Evolutionary conservation across 345 rosid genomes (phyloP).

Genomic region (rapeseed (Brassica napus)): DNA sequence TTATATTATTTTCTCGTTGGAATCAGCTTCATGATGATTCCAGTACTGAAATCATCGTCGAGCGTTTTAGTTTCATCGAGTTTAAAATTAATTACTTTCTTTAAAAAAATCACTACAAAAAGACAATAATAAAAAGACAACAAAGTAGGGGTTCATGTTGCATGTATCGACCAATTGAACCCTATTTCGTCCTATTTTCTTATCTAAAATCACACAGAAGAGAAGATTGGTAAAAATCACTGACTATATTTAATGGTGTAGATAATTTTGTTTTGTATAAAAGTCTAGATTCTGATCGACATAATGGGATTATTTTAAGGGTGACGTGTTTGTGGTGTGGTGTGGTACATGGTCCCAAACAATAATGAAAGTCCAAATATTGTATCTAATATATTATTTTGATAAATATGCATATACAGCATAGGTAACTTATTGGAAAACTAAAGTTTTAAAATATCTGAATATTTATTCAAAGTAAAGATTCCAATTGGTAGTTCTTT

Average conservation of each 20-base stretch:
- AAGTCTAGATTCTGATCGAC: conserved; percentile 22
- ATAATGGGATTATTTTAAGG: conserved; percentile 9
- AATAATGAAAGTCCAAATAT: conserved; percentile 9
- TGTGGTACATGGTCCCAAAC: conserved; percentile 17
- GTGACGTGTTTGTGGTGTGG: conserved; percentile 30
- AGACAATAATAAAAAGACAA: neutral
- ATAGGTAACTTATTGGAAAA: neutral
- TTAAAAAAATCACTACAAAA: neutral
- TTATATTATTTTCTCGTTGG: neutral
- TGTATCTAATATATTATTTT: neutral
- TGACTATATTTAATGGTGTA: neutral
- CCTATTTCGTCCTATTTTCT: conserved; percentile 9
- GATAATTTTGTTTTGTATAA: neutral
- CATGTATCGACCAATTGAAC: conserved; percentile 3
- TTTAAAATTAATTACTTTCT: neutral
- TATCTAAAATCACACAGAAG: neutral
- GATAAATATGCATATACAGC: neutral
- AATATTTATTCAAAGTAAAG: conserved; percentile 11
- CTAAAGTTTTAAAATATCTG: neutral
- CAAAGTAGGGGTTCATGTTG: neutral
- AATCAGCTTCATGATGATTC: neutral
- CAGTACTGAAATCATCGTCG: conserved; percentile 12
- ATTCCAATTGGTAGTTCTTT: neutral
- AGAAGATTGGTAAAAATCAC: neutral
- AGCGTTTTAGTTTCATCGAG: neutral